Evolutionary conservation across 108 stramenopile species (phyloP), one percentile per base, ranked within the genome.

Genomic region (Fistulifera pelliculosa): DNA sequence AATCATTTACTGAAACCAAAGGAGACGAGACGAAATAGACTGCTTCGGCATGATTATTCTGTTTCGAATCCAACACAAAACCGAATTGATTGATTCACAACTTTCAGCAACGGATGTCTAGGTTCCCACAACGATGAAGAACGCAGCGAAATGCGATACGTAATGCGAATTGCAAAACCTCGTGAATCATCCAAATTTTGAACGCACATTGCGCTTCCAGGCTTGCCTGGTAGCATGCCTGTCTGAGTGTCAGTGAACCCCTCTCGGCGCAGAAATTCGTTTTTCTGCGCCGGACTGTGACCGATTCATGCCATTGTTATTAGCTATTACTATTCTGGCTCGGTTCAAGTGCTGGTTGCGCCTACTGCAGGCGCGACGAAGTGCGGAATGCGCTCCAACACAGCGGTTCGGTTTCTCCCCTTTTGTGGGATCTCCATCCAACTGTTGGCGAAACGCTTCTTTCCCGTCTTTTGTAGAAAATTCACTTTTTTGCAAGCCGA

Each of bases 131-230:
- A 87, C 89, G 89, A 94, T 94, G 93, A 94, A 94, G 93, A 91
- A 91, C 93, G 87, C 93, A 94, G 93, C 93, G 87, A 94, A 94
- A 91, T 91, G 93, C 85, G 87, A 94, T 89, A 90, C 87, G 87
- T 88, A 90, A 84, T 94, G 93, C 85, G 93, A 94, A 84, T 86
- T 86, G 88, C 88, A 90, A 76, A 64, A 90, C 80, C 76, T 83
- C 77, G 93, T 90, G 88, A 90, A 84, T 85, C 87, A 94, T 90
- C 79, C 83, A 90, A 77, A 70, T 71, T 94, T 94, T 90, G 93
- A 94, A 90, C 88, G 93, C 88, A 94, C 71, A 84, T 87, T 90
- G 88, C 86, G 86, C 88, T 88, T 86, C 68, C 82, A 77, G 81
- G 85, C 39, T 60, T 66, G 50, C 85, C 82, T 71, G 78, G 65